Percentiles rank a stretch among this genome's conserved stretches.
These are phyloP conservation scores for Pulveroboletus sp. DNA, from an alignment of 768 basidiomycete genomes.

Conservation along the genomic window DNA sequence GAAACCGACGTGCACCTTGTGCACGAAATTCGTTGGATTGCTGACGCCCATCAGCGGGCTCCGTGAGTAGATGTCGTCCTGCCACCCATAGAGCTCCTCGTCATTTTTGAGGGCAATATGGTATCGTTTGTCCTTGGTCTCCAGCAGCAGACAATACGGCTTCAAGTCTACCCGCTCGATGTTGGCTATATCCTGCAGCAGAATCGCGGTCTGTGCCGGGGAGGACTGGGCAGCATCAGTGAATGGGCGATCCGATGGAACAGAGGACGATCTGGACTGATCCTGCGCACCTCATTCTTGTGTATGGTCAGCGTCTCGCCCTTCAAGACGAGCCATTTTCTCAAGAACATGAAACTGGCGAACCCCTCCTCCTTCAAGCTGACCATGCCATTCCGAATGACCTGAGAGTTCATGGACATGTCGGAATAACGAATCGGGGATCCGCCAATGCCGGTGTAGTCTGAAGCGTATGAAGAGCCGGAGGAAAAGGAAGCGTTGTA, in stretches of 20 bases:
- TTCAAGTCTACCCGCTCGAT: constrained; percentile 93
- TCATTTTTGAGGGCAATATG: constrained; percentile 85
- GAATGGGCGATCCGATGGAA: not conserved
- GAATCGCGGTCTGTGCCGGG: constrained; percentile 56
- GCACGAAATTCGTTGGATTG: constrained; percentile 95
- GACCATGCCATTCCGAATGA: constrained; percentile 69
- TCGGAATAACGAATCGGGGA: constrained; percentile 59
- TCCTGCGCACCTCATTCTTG: constrained; percentile 78
- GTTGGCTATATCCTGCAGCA: constrained; percentile 73
- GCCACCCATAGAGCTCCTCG: constrained; percentile 97
- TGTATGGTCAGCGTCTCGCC: constrained; percentile 77
- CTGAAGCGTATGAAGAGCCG: constrained; percentile 56
- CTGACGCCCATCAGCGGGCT: constrained; percentile 91
- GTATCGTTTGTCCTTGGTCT: constrained; percentile 79
- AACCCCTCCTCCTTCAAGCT: constrained; percentile 94
- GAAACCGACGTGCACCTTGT: constrained; percentile 97
- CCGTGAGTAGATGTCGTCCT: constrained; percentile 92
- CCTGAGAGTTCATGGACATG: constrained; percentile 34
- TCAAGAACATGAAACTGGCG: constrained; percentile 86
- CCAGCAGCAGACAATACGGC: constrained; percentile 87
- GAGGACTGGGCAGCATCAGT: constrained; percentile 38
- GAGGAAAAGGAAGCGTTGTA: constrained; percentile 59
- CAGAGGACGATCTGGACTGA: not conserved
- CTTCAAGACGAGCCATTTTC: constrained; percentile 85
- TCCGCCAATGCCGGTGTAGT: constrained; percentile 81